Conservation (phyloP, 257 asterid species). For the Coffea eugenioides region DNA sequence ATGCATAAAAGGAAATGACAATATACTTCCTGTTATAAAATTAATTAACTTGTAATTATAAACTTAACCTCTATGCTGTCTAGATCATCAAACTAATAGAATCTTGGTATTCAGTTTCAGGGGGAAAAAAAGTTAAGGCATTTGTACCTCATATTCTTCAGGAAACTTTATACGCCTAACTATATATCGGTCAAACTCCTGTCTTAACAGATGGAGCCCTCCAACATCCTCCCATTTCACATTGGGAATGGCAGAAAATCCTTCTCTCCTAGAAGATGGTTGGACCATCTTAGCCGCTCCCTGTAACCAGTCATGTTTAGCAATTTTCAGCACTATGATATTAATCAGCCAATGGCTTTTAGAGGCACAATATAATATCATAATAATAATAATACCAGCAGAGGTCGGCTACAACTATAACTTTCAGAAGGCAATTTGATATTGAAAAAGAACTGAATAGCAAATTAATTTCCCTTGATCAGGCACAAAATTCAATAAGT, state of each 20-base stretch:
- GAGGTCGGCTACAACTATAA: not conserved
- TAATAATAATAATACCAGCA: not conserved
- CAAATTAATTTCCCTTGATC: not conserved
- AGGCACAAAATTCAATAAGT: not conserved
- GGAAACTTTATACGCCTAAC: constrained; percentile 67
- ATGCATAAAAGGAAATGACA: not conserved
- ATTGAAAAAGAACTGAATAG: not conserved
- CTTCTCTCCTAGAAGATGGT: constrained; percentile 87
- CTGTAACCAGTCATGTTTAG: constrained; percentile 41
- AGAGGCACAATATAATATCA: not conserved
- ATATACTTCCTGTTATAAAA: not conserved
- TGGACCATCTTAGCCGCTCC: constrained; percentile 77
- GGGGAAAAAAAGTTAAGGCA: constrained; percentile 4
- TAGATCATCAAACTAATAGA: not conserved
- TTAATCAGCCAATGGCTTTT: not conserved
- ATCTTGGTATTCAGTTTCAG: constrained; percentile 5
- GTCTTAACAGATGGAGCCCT: constrained; percentile 63
- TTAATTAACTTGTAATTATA: too few relatives aligned
- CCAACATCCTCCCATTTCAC: constrained; percentile 95
- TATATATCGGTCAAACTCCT: constrained; percentile 61
- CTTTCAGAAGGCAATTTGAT: not conserved
- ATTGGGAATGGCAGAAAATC: constrained; percentile 80
- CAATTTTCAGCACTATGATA: not conserved
- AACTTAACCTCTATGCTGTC: not conserved
- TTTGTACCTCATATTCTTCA: constrained; percentile 61